phyloP scores from a whole-genome alignment of 345 rosid genomes.

The Aegle marmelos region DNA sequence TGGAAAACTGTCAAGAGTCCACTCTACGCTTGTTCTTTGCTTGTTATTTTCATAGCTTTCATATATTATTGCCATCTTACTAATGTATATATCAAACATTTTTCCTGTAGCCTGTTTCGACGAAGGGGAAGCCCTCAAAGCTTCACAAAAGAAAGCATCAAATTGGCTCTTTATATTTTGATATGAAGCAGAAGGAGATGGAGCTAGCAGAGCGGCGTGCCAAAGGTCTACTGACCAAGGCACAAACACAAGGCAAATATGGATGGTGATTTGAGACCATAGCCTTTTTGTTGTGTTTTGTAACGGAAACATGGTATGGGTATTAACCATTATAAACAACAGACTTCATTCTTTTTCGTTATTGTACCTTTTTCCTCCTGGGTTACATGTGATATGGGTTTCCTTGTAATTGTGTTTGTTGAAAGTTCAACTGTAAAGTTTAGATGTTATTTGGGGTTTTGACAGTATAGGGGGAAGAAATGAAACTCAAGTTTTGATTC shows the following conservation, averaged over 20 bases:
- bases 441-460: too few species aligned
- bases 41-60: background rate
- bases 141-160: slow-evolving; percentile 99
- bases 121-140: slow-evolving; percentile 82
- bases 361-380: background rate
- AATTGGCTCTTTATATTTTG: slow-evolving; percentile 66
- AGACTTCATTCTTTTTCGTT: background rate
- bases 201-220: slow-evolving; percentile 85
- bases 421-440: background rate
- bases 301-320: background rate
- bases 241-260: slow-evolving; percentile 90
- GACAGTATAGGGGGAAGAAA: too few species aligned
- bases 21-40: background rate
- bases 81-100: background rate
- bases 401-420: too few species aligned
- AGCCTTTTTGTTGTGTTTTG: background rate
- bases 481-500: too few species aligned
- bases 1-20: background rate
- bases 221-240: slow-evolving; percentile 76
- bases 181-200: slow-evolving; percentile 85
- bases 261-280: slow-evolving; percentile 64
- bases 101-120: slow-evolving; percentile 62
- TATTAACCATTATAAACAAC: background rate
- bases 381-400: background rate
- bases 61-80: background rate